Percentiles rank a stretch among this genome's conserved stretches.
phyloP scores from a whole-genome alignment of 768 basidiomycete species.

The Mycena haematopus region DNA sequence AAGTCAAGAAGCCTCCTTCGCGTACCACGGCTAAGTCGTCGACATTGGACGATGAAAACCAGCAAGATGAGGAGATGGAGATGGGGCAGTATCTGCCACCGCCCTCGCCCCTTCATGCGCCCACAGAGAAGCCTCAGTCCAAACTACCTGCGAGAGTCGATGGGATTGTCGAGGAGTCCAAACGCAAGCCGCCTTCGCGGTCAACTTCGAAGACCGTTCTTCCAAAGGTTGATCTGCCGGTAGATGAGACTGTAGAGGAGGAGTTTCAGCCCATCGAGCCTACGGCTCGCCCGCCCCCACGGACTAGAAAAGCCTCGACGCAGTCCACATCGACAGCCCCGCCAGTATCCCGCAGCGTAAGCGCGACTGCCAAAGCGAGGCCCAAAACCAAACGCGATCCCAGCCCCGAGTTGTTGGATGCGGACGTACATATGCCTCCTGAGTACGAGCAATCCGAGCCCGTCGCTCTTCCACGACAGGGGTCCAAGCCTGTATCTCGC shows the following conservation, averaged over 20 bases:
- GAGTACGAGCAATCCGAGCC: slow-evolving; percentile 11
- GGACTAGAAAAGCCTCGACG: slow-evolving; percentile 17
- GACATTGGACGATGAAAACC: slow-evolving; percentile 19
- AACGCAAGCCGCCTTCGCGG: slow-evolving; percentile 23
- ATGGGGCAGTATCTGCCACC: slow-evolving; percentile 31
- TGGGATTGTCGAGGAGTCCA: slow-evolving; percentile 11
- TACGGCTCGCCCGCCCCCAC: slow-evolving; percentile 10
- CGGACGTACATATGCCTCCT: neutral
- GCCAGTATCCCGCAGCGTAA: slow-evolving; percentile 18
- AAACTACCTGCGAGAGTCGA: slow-evolving; percentile 17
- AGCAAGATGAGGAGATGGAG: slow-evolving; percentile 30
- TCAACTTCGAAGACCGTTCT: slow-evolving; percentile 21
- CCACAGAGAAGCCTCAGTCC: slow-evolving; percentile 9
- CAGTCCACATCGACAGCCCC: slow-evolving; percentile 13
- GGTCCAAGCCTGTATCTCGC: slow-evolving; percentile 15
- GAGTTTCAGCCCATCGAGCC: slow-evolving; percentile 21
- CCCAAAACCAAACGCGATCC: slow-evolving; percentile 20
- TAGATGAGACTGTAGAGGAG: slow-evolving; percentile 10
- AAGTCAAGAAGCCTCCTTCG: slow-evolving; percentile 24
- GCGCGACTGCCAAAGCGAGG: slow-evolving; percentile 22
- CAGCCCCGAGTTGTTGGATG: slow-evolving; percentile 6
- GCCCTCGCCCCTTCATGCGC: slow-evolving; percentile 17
- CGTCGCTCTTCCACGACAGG: slow-evolving; percentile 4
- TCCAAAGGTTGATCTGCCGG: slow-evolving; percentile 16
- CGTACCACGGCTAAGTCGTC: slow-evolving; percentile 20